Evolutionary conservation across 345 rosid genomes (phyloP).

Genomic region (Eucalyptus camaldulensis): DNA sequence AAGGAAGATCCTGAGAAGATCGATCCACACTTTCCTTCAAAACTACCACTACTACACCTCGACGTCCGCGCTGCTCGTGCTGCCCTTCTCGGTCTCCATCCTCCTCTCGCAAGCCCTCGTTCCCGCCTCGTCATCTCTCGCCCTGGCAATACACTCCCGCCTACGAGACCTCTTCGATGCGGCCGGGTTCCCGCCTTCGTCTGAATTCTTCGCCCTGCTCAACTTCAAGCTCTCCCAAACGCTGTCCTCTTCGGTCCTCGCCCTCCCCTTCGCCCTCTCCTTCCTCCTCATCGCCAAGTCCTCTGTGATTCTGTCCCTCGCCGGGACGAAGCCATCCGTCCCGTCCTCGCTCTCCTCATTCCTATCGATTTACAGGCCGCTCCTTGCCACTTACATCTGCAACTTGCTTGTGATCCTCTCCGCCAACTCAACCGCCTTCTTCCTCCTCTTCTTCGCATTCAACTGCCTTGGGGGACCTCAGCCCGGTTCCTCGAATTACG

Average conservation of each 20-base stretch:
- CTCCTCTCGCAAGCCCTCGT: constrained; percentile 45
- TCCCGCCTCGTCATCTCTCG: constrained; percentile 9
- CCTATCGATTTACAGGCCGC: constrained; percentile 28
- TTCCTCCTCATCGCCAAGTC: constrained; percentile 69
- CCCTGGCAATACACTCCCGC: constrained; percentile 14
- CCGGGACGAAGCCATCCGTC: neutral
- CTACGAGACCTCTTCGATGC: constrained; percentile 33
- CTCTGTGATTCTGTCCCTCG: constrained; percentile 25
- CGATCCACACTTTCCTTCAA: constrained; percentile 50
- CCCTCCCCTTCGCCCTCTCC: constrained; percentile 69
- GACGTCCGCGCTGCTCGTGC: constrained; percentile 35
- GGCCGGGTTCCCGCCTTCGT: constrained; percentile 51
- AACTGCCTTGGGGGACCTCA: constrained; percentile 25
- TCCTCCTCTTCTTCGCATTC: constrained; percentile 37
- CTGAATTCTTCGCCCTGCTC: constrained; percentile 45
- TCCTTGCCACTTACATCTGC: constrained; percentile 36
- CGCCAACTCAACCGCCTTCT: constrained; percentile 68
- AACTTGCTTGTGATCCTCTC: constrained; percentile 51
- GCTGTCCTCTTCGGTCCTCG: constrained; percentile 38
- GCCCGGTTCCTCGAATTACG: constrained; percentile 13
- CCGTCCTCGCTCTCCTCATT: constrained; percentile 27
- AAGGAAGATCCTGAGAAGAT: constrained; percentile 47
- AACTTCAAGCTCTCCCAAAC: constrained; percentile 75
- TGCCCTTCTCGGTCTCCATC: constrained; percentile 48
- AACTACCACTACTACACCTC: constrained; percentile 52